Evolutionary conservation across 2,329 filamentous ascomycete species (phyloP), one percentile per base, ranked within the genome.

Genomic region (Cladosporium oxysporum): DNA sequence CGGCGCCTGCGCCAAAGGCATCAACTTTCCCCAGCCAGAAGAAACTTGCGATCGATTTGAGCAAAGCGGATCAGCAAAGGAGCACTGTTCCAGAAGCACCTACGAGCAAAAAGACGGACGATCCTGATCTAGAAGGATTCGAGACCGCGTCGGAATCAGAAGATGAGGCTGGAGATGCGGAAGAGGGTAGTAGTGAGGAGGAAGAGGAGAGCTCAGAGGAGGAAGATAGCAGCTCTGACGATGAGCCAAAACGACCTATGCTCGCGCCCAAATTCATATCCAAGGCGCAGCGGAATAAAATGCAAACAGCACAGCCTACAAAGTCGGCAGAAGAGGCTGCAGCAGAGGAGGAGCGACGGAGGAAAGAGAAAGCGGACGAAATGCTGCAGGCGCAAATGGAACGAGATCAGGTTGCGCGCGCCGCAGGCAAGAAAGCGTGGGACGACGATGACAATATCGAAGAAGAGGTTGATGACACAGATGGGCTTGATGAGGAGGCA

Each of bases 301-400:
- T 76, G 58, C 67, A 72, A 33, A 66, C 71, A 35, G 69, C 69
- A 58, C 71, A 74, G 61, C 71, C 68, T 52, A 68, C 64, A 47
- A 70, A 69, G 44, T 71, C 79, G 58, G 74, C 79, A 49, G 79
- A 82, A 33, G 75, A 82, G 55, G 66, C 77, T 7, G 80, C 79
- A 28, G 83, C 79, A 1, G 84, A 84, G 67, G 81, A 83, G 60
- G 81, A 85, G 68, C 78, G 84, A 1, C 85, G 87, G 41, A 88
- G 87, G 68, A 88, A 90, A 76, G 89, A 90, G 47, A 87, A 90
- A 66, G 87, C 90, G 14, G 90, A 97, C 76, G 88, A 87, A 65
- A 82, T 98, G 11, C 88, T 99, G 16, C 92, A 97, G 76, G 92
- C 93, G 71, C 93, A 98, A 76, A 88, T 98, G 52, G 89, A 91